Evolutionary conservation across 2,329 filamentous ascomycete species (phyloP).

Genomic region (Stemphylium lycopersici): DNA sequence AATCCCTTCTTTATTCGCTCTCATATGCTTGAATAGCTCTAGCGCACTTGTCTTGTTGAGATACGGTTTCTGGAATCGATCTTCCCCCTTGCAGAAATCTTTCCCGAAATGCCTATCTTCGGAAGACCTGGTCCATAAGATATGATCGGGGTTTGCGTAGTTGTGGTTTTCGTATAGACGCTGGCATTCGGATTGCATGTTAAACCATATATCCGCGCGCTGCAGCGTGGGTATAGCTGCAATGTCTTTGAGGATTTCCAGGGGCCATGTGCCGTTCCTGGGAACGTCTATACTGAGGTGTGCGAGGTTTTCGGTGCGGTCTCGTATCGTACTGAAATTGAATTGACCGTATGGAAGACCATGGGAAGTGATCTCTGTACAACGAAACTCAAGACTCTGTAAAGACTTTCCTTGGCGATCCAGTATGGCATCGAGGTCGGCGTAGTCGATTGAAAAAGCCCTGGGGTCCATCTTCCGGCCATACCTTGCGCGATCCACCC

Average conservation of each 20-base stretch:
- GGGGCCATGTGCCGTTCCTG: slow-evolving; percentile 23
- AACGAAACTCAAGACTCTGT: too few relatives aligned
- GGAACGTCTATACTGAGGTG: slow-evolving; percentile 22
- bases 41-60: slow-evolving; percentile 10
- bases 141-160: too few relatives aligned
- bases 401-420: too few relatives aligned
- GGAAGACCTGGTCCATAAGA: too few relatives aligned
- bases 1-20: slow-evolving; percentile 5
- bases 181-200: slow-evolving; percentile 13
- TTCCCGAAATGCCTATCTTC: not conserved
- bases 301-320: slow-evolving; percentile 5
- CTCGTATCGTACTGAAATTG: slow-evolving; percentile 5
- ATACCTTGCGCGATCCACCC: not conserved
- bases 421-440: too few relatives aligned
- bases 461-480: too few relatives aligned
- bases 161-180: too few relatives aligned
- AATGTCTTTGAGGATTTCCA: slow-evolving; percentile 11
- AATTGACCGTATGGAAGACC: not conserved
- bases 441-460: too few relatives aligned
- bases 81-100: not conserved
- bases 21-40: slow-evolving; percentile 18
- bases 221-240: slow-evolving; percentile 10
- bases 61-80: slow-evolving; percentile 11
- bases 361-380: too few relatives aligned
- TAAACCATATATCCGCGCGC: slow-evolving; percentile 16